Base-by-base conservation (phyloP, 2,329 filamentous ascomycete species). In the Chrysosporium keratinophilum region DNA sequence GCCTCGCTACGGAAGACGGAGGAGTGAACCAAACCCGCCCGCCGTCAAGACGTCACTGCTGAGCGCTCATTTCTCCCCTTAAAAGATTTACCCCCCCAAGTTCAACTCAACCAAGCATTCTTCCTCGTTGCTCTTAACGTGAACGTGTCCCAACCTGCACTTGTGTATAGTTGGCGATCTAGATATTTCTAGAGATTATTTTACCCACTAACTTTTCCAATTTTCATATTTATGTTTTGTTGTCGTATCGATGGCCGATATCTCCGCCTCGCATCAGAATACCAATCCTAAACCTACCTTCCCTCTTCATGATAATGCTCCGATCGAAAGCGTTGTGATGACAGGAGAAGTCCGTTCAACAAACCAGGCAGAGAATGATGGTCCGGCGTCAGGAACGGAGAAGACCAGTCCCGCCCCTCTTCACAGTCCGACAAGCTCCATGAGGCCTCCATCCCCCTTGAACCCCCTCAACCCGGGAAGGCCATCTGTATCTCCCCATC, bases 391-490 rank as follows among this genome's bases (percentile, higher is more conserved):
- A 20, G n/a, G 10, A 10, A 37, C 31, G 11, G 28, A 23, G n/a
- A 35, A 23, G 19, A 4, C n/a, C 11, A 28, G 2, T 3, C n/a
- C 41, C 11, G 5, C 39, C 3, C 45, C 12, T 39, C 45, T 23
- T n/a, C 31, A 39, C 14, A 58, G 63, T 52, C 66, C 62, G 44
- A 63, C 69, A 52, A 63, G 66, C 46, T 60, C 61, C 19, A 54
- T 64, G 56, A 63, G 54, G 50, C 64, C 58, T 39, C 58, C 54
- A 44, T 69, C 57, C 57, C 68, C 60, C 58, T 60, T 61, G 51
- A 65, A 73, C 73, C 50, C 67, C 69, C 15, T 78, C 74, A 35
- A 50, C 71, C 72, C 44, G 63, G 69, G 19, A 69, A 69, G 55
- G 65, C 69, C 59, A 71, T 78, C 58, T 64, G 73, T 60, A 64